Base-by-base conservation (phyloP, 352 stramenopile genomes). In the Blastocystis sp. region DNA sequence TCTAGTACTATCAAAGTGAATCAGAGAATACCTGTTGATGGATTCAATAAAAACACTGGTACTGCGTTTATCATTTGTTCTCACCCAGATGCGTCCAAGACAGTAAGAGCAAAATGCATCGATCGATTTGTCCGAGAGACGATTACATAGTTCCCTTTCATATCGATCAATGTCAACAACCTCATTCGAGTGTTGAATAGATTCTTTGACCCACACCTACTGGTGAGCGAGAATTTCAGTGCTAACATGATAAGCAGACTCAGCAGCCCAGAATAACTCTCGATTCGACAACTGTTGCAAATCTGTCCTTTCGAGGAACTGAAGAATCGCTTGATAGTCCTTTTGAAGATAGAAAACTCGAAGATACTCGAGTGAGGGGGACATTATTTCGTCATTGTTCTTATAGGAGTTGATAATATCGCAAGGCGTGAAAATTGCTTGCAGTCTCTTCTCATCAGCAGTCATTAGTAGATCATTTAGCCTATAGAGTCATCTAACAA, bases 31-130 rank as follows among this genome's bases (percentile, higher is more conserved):
- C 51, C 49, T 27, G 21, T 29, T 43, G 51, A 83, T 66, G 11
- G 71, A 83, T 14, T 51, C 12, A 56, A 83, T 52, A 66, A 83
- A 67, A 14, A 56, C 71, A 21, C 51, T 56, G 1, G 24, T 27
- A 9, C 4, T 16, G 12, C 46, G 71, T 1, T 27, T 43, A 27
- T 83, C 46, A 37, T 83, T 39, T 24, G 56, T 65, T 27, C 46
- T 16, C n/a, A 54, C 66, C 71, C 71, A 83, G 42, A 83, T 51
- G 46, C 24, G 27, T 21, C 71, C 71, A 2, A 83, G 51, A 49
- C 21, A 42, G 29, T 83, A 83, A 37, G 51, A 11, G 29, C 71
- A 35, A 56, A 83, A 83, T 19, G 71, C 21, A 51, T 83, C 49
- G 49, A 61, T 24, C 0, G 29, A 6, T 35, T 46, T 37, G 24